Base-by-base conservation (phyloP, 2,329 filamentous ascomycete species). In the Alternaria arborescens region DNA sequence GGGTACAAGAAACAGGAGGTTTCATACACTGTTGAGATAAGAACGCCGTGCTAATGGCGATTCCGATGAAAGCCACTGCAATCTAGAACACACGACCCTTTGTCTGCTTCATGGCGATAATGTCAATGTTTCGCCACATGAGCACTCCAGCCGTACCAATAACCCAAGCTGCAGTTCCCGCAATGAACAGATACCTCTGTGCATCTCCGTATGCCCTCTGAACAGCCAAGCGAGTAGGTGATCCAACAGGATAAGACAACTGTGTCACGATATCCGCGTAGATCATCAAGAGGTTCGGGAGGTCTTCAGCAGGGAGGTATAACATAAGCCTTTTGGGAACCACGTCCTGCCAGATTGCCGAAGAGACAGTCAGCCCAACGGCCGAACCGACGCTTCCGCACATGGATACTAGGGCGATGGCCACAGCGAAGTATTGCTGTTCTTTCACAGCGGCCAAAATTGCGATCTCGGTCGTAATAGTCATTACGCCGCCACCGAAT, bases 301-400 rank as follows among this genome's bases (percentile, higher is more conserved):
- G 77, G 22, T 65, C 70, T 1, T 76, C 73, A 3, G 78, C 55
- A 18, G 87, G 86, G 0, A 89, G 78, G 10, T 64, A 60, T n/a
- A 50, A 51, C 11, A 56, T 65, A 14, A 89, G 79, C 8, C 82
- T 82, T 16, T 79, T 73, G 5, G 82, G 83, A 62, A 91, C 85
- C 1, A 84, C 82, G 58, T 83, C 81, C 0, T 84, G 86, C 88
- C 88, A 91, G 60, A 91, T 85, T 5, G 87, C 87, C 0, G 83
- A 83, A 1, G 88, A 84, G 43, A 91, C 82, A 4, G 87, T 83
- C 34, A 55, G 64, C n/a, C 77, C 77, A 44, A 78, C 73, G 12
- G 71, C 75, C 30, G 70, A 69, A 24, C 78, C 89, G 61, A 91
- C 83, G 62, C 83, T 84, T 64, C 84, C 81, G 44, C 87, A 85